These are phyloP conservation scores for Cyclotella baltica DNA, from an alignment of 108 stramenopile species.

Conservation along the genomic window DNA sequence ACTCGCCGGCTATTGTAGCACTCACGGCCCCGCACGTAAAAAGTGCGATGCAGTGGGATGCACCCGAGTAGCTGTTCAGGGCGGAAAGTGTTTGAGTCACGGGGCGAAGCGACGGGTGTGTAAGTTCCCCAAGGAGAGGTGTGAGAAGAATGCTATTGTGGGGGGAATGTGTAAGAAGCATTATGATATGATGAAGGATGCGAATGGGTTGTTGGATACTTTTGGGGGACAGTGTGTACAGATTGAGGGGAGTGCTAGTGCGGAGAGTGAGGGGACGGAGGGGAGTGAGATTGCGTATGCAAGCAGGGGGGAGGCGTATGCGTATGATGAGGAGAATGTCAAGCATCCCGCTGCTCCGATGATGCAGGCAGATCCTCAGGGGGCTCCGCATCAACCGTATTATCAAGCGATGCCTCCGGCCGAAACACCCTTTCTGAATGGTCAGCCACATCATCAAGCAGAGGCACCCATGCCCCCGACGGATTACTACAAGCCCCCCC, in stretches of 20 bases:
- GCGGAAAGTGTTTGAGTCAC: conserved; percentile 47
- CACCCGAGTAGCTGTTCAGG: conserved; percentile 48
- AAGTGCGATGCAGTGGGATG: conserved; percentile 35
- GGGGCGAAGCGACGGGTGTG: conserved; percentile 46
- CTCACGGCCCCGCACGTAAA: conserved; percentile 46
- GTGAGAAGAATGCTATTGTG: conserved; percentile 55
- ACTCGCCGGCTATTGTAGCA: conserved; percentile 42
- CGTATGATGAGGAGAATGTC: background rate
- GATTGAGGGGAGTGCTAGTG: conserved; percentile 8
- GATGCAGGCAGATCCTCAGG: background rate
- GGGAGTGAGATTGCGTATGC: background rate
- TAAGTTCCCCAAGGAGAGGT: conserved; percentile 28
- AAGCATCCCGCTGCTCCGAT: background rate
- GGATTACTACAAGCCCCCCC: background rate
- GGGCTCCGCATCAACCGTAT: background rate
- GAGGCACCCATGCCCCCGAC: background rate
- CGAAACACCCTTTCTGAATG: background rate
- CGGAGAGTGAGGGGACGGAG: conserved; percentile 14
- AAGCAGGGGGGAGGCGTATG: background rate
- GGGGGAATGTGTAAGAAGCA: conserved; percentile 62
- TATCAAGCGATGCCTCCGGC: background rate
- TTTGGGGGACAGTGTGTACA: conserved; percentile 12
- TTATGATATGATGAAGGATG: conserved; percentile 48
- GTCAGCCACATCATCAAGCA: background rate
- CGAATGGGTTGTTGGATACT: conserved; percentile 35